These are phyloP conservation scores for Lablab purpureus DNA, from an alignment of 306 rosid genomes.

Conservation along the genomic window DNA sequence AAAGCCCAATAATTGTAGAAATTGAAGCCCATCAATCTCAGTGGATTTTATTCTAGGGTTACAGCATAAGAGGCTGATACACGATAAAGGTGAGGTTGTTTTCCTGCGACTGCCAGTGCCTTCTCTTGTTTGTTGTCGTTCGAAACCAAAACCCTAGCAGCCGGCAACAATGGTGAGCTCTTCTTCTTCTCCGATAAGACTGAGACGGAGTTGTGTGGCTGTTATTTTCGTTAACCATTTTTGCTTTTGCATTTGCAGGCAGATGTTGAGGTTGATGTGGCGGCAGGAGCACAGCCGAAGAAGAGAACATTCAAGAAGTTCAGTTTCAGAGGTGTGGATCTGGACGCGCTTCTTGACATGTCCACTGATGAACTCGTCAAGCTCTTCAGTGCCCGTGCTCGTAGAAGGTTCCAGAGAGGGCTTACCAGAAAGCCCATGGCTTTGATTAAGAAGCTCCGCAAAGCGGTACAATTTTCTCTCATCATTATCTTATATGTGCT, in stretches of 20 bases:
- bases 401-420: conserved; percentile 97
- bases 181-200: background rate
- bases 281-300: conserved; percentile 73
- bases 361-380: conserved; percentile 87
- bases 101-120: background rate
- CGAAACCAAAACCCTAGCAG: background rate
- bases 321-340: conserved; percentile 86
- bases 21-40: background rate
- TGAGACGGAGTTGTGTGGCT: background rate
- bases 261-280: conserved; percentile 65
- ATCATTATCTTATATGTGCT: background rate
- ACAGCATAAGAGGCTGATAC: background rate
- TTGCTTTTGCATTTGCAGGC: conserved; percentile 55
- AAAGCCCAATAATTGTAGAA: background rate
- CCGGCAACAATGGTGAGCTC: background rate
- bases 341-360: conserved; percentile 92
- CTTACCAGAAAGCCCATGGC: conserved; percentile 97
- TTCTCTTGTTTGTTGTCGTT: background rate
- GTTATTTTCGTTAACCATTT: background rate
- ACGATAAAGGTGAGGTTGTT: background rate
- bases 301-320: conserved; percentile 95
- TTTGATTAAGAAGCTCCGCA: conserved; percentile 92
- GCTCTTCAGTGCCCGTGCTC: conserved; percentile 87
- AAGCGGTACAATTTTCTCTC: conserved; percentile 60
- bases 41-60: background rate